Evolutionary conservation across 768 basidiomycete species (phyloP), one percentile per base, ranked within the genome.

Genomic region (Boletus coccyginus): DNA sequence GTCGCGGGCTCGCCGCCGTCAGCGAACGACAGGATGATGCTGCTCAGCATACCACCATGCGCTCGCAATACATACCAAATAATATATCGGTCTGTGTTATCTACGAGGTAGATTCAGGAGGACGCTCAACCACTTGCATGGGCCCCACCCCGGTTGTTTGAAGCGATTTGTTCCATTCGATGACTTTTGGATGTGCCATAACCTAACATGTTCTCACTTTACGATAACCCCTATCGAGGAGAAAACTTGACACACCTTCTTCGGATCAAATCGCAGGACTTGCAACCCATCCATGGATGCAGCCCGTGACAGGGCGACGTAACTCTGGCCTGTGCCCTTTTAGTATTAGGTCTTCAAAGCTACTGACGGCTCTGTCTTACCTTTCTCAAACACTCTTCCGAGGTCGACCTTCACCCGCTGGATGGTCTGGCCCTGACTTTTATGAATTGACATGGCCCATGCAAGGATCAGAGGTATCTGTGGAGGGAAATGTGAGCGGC

Each of bases 401-500:
- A 90, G 78, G 65, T 87, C 85, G 33, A 88, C 77, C 62, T 80
- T 85, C 52, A 87, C 82, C 43, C 80, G 75, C 43, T 82, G 78
- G 43, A 91, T 78, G 0, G 89, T 90, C 62, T 88, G 86, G 1
- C 88, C 88, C 64, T 90, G 89, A 54, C 80, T 82, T 69, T 91
- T 91, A 72, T 90, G 88, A 54, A 91, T 89, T 3, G 83, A 83
- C 76, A 88, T 85, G 0, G 88, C 87, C 87, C 86, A 90, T 0
- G 87, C 84, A 0, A 87, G 78, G 47, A 91, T 88, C 5, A 95
- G 70, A 0, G 90, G 88, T 2, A 92, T 62, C 85, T 90, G 60
- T 2, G 12, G 29, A 41, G 12, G 21, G 10, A 41, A 11, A 24
- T 46, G 21, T 55, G 3, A 54, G 27, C 11, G 9, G n/a, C 36